Base-by-base conservation (phyloP, 2,329 filamentous ascomycete species). In the Aspergillus neoniger region DNA sequence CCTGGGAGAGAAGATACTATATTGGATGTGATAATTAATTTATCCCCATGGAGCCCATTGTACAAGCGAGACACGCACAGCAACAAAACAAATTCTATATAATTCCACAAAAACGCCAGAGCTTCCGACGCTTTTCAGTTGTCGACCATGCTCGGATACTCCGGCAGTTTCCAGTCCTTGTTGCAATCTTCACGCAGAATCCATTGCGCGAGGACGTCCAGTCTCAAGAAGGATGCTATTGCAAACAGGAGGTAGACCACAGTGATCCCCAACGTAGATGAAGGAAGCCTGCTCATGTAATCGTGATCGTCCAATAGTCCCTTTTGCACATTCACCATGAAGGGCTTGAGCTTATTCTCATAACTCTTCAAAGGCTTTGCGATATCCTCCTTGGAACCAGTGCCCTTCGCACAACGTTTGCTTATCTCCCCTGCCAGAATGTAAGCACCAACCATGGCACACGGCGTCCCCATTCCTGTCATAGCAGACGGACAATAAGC, bases 381-480 rank as follows among this genome's bases (percentile, higher is more conserved):
- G 83, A 71, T 21, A 77, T 82, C 64, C 5, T 63, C 61, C 5
- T 57, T 59, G 0, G 30, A 17, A 43, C 59, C 58, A 43, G 72
- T 65, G 10, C 61, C 30, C 0, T 64, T 63, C 77, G 28, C 58
- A 58, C 28, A 74, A 62, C 23, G 58, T 14, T 36, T 70, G 2
- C 52, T 55, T 10, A 79, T 67, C 55, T 78, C 85, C 1, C 85
- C 85, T 0, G 85, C 85, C 3, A 88, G 75, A 2, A 86, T 70
- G 66, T 87, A 88, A 0, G 82, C 81, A 0, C 76, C 77, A 1
- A 71, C 63, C 12, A 80, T 59, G 1, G 67, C 72, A 3, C 66
- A 65, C 6, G 66, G 73, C 0, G 77, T 79, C 0, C 77, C 77
- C 28, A 69, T 65, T 12, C 76, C 78, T 0, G 71, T 77, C 9